Evolutionary conservation across 73 alveolate species (phyloP).

Genomic region (Paramecium biaurelia): DNA sequence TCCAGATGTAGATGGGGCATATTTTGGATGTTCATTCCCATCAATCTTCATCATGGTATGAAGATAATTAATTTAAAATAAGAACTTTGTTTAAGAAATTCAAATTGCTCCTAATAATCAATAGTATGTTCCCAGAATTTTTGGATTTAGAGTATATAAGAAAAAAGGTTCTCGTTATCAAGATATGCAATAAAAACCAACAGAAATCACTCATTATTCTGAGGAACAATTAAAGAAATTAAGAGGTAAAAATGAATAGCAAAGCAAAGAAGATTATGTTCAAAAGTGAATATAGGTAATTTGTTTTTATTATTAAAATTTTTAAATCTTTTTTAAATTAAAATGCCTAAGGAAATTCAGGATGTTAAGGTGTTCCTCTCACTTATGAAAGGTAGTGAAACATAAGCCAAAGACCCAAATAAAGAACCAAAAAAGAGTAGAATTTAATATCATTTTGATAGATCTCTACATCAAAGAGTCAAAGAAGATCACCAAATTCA

Average conservation of each 20-base stretch:
- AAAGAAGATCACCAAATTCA: slow-evolving; percentile 65
- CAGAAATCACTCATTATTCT: slow-evolving; percentile 60
- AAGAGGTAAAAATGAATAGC: slow-evolving; percentile 56
- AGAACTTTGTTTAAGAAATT: slow-evolving; percentile 54
- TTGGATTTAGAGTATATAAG: slow-evolving; percentile 90
- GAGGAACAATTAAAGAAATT: slow-evolving; percentile 54
- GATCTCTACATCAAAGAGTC: slow-evolving; percentile 44
- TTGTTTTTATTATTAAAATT: slow-evolving; percentile 33
- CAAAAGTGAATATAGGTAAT: not conserved
- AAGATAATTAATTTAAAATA: not conserved
- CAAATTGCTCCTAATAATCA: slow-evolving; percentile 40
- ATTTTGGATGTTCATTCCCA: slow-evolving; percentile 95
- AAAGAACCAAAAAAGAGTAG: slow-evolving; percentile 42
- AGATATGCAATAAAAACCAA: slow-evolving; percentile 57
- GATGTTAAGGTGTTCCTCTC: slow-evolving; percentile 6
- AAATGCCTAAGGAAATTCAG: slow-evolving; percentile 36
- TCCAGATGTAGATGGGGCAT: slow-evolving; percentile 94
- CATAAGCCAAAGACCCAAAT: not conserved
- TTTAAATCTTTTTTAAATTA: slow-evolving; percentile 36
- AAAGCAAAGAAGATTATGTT: slow-evolving; percentile 16
- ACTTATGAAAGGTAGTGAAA: slow-evolving; percentile 35
- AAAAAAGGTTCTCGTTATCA: slow-evolving; percentile 88
- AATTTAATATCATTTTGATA: not conserved
- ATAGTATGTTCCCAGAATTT: slow-evolving; percentile 85
- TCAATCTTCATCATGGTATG: slow-evolving; percentile 62